Base-by-base conservation (phyloP, 2,329 filamentous ascomycete species). In the Blumeria hordei region DNA sequence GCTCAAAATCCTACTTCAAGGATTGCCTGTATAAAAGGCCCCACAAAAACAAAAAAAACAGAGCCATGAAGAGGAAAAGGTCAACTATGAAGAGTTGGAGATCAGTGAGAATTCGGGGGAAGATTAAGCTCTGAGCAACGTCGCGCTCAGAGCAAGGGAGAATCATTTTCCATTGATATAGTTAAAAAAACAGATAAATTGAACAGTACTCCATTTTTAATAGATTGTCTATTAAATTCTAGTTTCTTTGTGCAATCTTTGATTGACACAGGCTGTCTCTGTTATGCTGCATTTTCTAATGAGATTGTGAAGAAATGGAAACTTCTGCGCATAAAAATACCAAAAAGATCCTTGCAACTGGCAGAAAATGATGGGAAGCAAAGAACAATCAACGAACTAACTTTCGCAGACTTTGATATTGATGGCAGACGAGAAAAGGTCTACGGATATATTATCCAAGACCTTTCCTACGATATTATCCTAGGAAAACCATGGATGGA, bases 131-230 rank as follows among this genome's bases (percentile, higher is more conserved):
- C 44, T 49, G 44, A 49, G 12, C 16, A 28, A 49, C 16, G 49
- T 52, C 28, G 49, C 49, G 34, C 28, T 21, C 34, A 39, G 34
- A 41, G 50, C 14, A 53, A 41, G 16, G 35, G 35, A 28, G 35
- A 3, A 39, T 10, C 11, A 39, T 18, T 16, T 39, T 8, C 36
- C 33, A 53, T 16, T 39, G 16, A 53, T 18, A 9, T 39, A 21
- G n/a, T 39, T 39, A 41, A 14, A 18, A 36, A 16, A 39, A 18
- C 41, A 39, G 34, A 18, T 12, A n/a, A 53, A 2, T 3, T 52
- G 49, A 52, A 52, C 33, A 52, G 49, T 16, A 21, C 49, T 12
- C 49, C 32, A 36, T 52, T 52, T 52, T 37, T 52, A 36, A 37
- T 52, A n/a, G 49, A 52, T 52, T 52, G 49, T 10, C 34, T 28